Base-by-base conservation (phyloP, 2,329 filamentous ascomycete genomes). In the Scopulariopsis brevicaulis region DNA sequence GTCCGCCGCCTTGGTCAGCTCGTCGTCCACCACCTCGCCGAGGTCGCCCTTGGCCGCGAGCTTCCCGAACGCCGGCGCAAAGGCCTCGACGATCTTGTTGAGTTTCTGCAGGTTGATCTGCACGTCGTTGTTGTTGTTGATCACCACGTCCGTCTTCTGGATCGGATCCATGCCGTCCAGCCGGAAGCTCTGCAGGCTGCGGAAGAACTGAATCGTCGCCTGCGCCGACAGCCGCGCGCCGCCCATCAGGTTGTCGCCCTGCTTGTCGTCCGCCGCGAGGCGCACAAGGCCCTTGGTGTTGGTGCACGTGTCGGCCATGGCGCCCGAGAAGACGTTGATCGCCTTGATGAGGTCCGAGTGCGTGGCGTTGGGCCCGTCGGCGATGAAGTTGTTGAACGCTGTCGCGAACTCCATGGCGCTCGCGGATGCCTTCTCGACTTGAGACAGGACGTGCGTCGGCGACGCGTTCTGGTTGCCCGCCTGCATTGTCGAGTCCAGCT, bases 391-490 rank as follows among this genome's bases (percentile, higher is more conserved):
- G 77, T 96, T 99, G 79, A 97, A 99, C 0, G 94, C 87, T 0
- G 93, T 97, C 1, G 93, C 94, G 72, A 99, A 99, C 69, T 99
- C 94, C 72, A 95, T 97, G 14, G 94, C 90, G 63, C 86, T 96
- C 11, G 91, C 85, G 8, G 92, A 94, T 0, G 94, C 92, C 76
- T 97, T 99, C 70, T 99, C 94, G 59, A 97, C 92, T 70, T 97
- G 93, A 1, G 93, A 97, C 55, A 99, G 79, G 14, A 99, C 92
- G 68, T 95, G 97, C 1, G 93, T 84, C 15, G 94, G 91, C 48
- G 92, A 96, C 1, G 94, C 94, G 67, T 95, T 99, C 74, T 97
- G 94, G 75, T 99, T 99, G 71, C 94, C 94, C 48, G 93, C 94
- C 70, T 97, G 93, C 91, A 97, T 97, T 22, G 89, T 89, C 22